Base-by-base conservation (phyloP, 2,329 filamentous ascomycete species). In the Cordyceps sp. region DNA sequence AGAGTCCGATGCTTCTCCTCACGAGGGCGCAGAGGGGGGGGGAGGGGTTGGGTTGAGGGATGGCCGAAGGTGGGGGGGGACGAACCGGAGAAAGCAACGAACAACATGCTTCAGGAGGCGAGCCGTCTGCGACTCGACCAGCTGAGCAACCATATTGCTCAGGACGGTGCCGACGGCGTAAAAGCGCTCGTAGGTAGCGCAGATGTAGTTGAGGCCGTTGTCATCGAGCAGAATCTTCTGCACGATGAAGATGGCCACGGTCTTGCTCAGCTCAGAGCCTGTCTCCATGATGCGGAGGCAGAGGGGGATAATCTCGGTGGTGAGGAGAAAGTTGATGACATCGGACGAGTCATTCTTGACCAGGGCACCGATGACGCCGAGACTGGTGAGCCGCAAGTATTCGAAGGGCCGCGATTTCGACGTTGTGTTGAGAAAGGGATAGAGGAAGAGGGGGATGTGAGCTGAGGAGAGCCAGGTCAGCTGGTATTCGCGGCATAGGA, bases 231-330 rank as follows among this genome's bases (percentile, higher is more conserved):
- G 62, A 18, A 98, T 98, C 67, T 98, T 98, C 58, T 98, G 90
- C 14, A 98, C 90, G 46, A 98, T 98, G 62, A 98, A 98, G 47
- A 98, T 98, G 36, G 90, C 90, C 12, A 98, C 90, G 1, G 90
- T 98, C 65, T 98, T 98, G 65, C 85, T 94, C 37, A 98, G 69
- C 58, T 98, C 90, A 1, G 86, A 94, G 31, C 90, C 90, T 0
- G 90, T 98, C 62, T 98, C 90, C 90, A 98, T 98, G 49, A 98
- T 98, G 38, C 90, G 78, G 28, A 98, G 75, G 55, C 90, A 98
- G 10, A 98, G 72, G 9, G 90, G 90, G 36, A 98, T 98, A 44
- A 98, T 98, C 59, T 98, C 90, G 20, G 90, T 98, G 2, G 90
- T 96, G 30, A 98, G 68, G 33, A 98, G 77, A 53, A 98, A 98